Conservation (phyloP, 2,329 filamentous ascomycete genomes). For the Albifimbria verrucaria region DNA sequence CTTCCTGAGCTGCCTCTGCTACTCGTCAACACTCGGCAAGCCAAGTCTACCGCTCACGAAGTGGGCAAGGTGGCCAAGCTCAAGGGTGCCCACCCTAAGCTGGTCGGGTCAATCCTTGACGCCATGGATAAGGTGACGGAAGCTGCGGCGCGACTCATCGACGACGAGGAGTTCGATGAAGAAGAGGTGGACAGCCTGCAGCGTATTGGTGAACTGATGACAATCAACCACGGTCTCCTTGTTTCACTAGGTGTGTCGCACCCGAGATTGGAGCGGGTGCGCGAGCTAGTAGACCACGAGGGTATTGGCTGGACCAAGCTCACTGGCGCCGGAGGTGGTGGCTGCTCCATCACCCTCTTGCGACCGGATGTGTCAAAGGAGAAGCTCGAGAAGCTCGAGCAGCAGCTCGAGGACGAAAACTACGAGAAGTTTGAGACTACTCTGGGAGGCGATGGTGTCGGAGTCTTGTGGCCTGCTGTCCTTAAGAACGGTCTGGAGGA, state of each 20-base stretch:
- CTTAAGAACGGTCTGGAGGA: constrained; percentile 80
- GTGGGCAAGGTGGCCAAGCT: constrained; percentile 81
- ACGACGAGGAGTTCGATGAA: constrained; percentile 64
- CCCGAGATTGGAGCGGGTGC: constrained; percentile 84
- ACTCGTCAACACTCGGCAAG: constrained; percentile 82
- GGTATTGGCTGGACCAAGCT: constrained; percentile 96
- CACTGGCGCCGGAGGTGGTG: constrained; percentile 91
- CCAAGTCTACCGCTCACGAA: constrained; percentile 80
- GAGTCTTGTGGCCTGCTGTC: constrained; percentile 89
- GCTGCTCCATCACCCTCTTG: constrained; percentile 89
- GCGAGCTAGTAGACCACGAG: constrained; percentile 85
- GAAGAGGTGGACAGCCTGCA: constrained; percentile 61
- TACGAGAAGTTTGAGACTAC: constrained; percentile 87
- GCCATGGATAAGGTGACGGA: constrained; percentile 74
- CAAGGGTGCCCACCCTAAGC: constrained; percentile 66
- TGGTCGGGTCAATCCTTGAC: constrained; percentile 78
- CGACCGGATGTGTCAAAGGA: constrained; percentile 59
- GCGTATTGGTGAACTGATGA: constrained; percentile 81
- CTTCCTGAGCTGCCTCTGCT: constrained; percentile 92
- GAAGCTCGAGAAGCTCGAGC: constrained; percentile 61
- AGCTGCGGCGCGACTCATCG: constrained; percentile 52
- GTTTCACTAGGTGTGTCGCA: constrained; percentile 93
- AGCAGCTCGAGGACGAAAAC: constrained; percentile 64
- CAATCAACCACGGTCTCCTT: constrained; percentile 88
- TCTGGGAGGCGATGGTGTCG: constrained; percentile 88